phyloP scores from a whole-genome alignment of 352 stramenopile genomes.

The Phytophthora multivora region DNA sequence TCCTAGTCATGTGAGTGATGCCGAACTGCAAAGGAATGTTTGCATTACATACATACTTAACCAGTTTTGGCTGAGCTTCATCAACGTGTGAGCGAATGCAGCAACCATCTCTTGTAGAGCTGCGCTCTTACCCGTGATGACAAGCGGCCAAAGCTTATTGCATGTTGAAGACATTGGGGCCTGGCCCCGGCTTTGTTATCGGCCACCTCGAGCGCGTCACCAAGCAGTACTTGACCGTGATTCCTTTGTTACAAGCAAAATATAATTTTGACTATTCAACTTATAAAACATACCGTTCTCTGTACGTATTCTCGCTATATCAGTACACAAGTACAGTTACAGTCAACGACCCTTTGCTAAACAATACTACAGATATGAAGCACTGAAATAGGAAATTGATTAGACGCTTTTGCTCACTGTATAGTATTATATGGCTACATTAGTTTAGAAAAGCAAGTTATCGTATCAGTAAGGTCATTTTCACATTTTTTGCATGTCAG shows the following conservation, averaged over 20 bases:
- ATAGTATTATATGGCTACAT: background rate
- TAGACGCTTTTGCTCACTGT: constrained; percentile 6
- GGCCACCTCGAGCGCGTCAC: background rate
- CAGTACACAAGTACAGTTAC: background rate
- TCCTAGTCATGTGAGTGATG: too few species aligned
- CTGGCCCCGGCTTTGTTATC: background rate
- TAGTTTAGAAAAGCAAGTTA: background rate
- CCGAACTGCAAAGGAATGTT: too few species aligned
- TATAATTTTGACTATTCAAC: too few species aligned
- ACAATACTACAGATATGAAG: background rate
- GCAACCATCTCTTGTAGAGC: too few species aligned
- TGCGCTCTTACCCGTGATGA: too few species aligned
- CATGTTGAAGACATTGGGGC: background rate
- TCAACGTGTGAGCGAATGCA: too few species aligned
- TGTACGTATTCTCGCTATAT: background rate
- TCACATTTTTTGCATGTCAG: too few species aligned
- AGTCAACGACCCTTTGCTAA: background rate
- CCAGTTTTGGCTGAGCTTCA: too few species aligned
- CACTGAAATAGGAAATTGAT: constrained; percentile 28
- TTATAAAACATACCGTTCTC: background rate
- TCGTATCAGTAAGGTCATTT: background rate
- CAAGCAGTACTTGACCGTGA: background rate
- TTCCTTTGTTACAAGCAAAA: background rate
- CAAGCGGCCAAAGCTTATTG: too few species aligned
- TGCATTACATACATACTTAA: too few species aligned